Conservation (phyloP, 23 red algal species). For the Agarophyton chilense region DNA sequence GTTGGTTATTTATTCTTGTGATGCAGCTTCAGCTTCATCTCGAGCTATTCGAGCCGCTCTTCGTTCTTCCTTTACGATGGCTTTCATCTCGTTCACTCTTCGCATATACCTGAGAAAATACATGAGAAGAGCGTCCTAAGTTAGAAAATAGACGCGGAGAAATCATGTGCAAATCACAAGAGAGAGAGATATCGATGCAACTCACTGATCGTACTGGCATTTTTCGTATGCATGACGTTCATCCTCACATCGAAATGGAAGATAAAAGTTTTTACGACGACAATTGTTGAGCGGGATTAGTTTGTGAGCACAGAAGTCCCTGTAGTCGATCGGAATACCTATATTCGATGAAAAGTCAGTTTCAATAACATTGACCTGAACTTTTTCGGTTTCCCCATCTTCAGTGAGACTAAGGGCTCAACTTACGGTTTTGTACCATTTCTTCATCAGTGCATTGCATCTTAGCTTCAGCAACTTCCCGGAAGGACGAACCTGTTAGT, state of each 20-base stretch:
- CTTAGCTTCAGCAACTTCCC: constrained; percentile 42
- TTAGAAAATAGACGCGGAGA: background rate
- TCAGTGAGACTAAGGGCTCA: background rate
- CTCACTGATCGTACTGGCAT: constrained; percentile 91
- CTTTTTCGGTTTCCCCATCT: too few species aligned
- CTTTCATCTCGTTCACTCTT: constrained; percentile 58
- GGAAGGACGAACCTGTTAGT: background rate
- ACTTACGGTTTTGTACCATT: constrained; percentile 45
- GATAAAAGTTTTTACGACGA: constrained; percentile 76
- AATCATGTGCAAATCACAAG: background rate
- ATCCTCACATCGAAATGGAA: constrained; percentile 88
- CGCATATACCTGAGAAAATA: constrained; percentile 35
- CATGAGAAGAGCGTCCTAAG: background rate
- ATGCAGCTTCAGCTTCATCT: constrained; percentile 31
- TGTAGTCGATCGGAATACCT: constrained; percentile 59
- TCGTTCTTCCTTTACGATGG: constrained; percentile 45
- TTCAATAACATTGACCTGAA: background rate
- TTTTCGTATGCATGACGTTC: constrained; percentile 85
- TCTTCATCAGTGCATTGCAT: constrained; percentile 53
- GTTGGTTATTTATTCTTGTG: background rate
- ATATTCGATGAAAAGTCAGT: background rate
- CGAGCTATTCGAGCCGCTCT: constrained; percentile 10
- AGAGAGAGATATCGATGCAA: background rate
- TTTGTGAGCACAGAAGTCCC: constrained; percentile 94
- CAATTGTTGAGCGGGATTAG: constrained; percentile 94